Base-by-base conservation (phyloP, 257 asterid species). In the Scutellaria galericulata region DNA sequence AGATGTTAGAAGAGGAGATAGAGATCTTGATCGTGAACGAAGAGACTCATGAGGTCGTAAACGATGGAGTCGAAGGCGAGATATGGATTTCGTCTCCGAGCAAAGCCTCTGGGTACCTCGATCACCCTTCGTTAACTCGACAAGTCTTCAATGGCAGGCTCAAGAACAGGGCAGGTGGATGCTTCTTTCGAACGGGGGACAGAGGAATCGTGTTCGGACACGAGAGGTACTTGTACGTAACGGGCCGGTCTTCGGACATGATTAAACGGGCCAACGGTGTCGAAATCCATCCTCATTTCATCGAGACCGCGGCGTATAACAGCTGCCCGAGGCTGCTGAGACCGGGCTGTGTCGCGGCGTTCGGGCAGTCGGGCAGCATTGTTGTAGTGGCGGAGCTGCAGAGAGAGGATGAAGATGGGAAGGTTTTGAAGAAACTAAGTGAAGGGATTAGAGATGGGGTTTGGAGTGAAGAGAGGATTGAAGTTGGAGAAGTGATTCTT, bases 61-160 rank as follows among this genome's bases (percentile, higher is more conserved):
- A 75, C 3, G 97, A 89, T 61, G 97, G 95, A 5, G n/a, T 14
- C 7, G 97, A 89, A 83, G 97, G 97, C 40, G 97, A 89, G 81
- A 89, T 92, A 57, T 92, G 97, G 97, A 68, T 92, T 65, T 87
- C 93, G 6, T 89, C 95, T 41, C 89, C 95, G 1, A 89, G 97
- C 83, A 89, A 83, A 39, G 97, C 95, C 37, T 10, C 54, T 0
- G 95, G 95, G 5, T 92, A 92, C 74, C 89, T 92, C 58, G 82
- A 75, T 48, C 97, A 92, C 81, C 91, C 95, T 27, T 75, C 78
- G 3, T 55, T 88, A 72, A 89, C 92, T 7, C 82, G 76, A 4
- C 81, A 89, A 9, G 81, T 80, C 3, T 92, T 89, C 80, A 55
- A 80, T 7, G 89, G 66, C 7, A 74, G 86, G 61, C 9, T 86